phyloP scores from a whole-genome alignment of 2,329 filamentous ascomycete species.

The Mycocentrospora acerina region DNA sequence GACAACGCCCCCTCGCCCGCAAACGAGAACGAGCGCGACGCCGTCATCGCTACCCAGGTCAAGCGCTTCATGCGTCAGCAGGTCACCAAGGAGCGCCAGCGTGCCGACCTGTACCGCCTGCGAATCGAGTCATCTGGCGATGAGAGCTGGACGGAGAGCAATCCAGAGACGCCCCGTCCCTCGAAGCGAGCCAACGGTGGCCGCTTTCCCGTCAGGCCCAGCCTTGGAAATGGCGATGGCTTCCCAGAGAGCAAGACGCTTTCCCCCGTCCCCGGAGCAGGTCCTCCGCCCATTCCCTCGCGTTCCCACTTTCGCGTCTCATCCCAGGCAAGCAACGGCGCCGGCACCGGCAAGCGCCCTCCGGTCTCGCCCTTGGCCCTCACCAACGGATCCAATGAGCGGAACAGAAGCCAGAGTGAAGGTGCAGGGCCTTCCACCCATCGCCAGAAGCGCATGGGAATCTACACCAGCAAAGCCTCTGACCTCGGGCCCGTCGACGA shows the following conservation, averaged over 20 bases:
- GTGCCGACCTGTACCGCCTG: slow-evolving; percentile 32
- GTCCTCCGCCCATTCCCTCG: slow-evolving; percentile 73
- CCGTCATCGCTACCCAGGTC: slow-evolving; percentile 60
- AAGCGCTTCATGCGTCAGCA: slow-evolving; percentile 58
- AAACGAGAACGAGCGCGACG: slow-evolving; percentile 62
- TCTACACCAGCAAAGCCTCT: slow-evolving; percentile 58
- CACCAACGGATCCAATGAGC: slow-evolving; percentile 65
- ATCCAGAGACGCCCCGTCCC: slow-evolving; percentile 74
- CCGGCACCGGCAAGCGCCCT: slow-evolving; percentile 63
- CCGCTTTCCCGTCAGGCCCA: slow-evolving; percentile 68
- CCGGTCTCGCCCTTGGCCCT: slow-evolving; percentile 71
- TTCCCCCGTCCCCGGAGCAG: slow-evolving; percentile 58
- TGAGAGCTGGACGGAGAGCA: slow-evolving; percentile 61
- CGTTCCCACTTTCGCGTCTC: slow-evolving; percentile 78
- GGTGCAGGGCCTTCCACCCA: slow-evolving; percentile 54
- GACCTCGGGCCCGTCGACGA: slow-evolving; percentile 58
- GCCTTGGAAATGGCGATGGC: slow-evolving; percentile 63
- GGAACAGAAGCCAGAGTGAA: slow-evolving; percentile 65
- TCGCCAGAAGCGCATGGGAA: slow-evolving; percentile 61
- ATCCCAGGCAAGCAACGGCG: slow-evolving; percentile 61
- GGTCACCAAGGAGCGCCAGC: slow-evolving; percentile 38
- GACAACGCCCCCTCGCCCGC: slow-evolving; percentile 48
- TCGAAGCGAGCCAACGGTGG: slow-evolving; percentile 57
- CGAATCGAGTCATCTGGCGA: slow-evolving; percentile 51
- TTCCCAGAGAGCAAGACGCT: slow-evolving; percentile 59